Percentiles rank a stretch among this genome's conserved stretches.
These are phyloP conservation scores for Eragrostis tef DNA, from an alignment of 202 grass and related monocot genomes.

Conservation along the genomic window DNA sequence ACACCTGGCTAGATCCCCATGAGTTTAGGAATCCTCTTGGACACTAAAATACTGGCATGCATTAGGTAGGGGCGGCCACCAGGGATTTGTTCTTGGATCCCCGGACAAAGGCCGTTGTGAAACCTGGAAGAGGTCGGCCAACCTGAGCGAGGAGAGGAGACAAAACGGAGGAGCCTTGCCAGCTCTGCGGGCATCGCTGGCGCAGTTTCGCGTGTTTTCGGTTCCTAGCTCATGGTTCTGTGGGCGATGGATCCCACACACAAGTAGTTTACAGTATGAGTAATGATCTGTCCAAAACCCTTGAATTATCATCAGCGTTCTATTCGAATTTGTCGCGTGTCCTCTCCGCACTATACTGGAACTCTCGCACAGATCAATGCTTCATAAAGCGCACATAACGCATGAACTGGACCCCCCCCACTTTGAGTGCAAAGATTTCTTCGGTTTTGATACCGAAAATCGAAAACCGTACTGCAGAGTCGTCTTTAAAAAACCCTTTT, in stretches of 20 bases:
- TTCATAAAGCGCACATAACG: too few species aligned
- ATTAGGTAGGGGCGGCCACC: not conserved
- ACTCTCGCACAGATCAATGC: too few species aligned
- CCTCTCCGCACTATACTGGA: not conserved
- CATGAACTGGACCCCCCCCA: too few species aligned
- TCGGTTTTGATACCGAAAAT: too few species aligned
- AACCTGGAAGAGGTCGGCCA: constrained; percentile 16
- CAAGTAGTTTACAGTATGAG: not conserved
- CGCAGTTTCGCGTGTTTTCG: constrained; percentile 21
- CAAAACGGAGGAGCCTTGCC: constrained; percentile 5
- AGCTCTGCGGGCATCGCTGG: constrained; percentile 27
- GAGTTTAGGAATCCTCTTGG: too few species aligned
- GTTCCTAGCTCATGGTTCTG: not conserved
- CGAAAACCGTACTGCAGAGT: too few species aligned
- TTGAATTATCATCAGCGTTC: not conserved
- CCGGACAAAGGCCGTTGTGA: constrained; percentile 3
- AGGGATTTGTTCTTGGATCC: not conserved
- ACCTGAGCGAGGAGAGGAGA: constrained; percentile 26
- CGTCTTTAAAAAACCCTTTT: too few species aligned
- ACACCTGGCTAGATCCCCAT: constrained; percentile 10
- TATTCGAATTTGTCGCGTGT: not conserved
- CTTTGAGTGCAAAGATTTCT: too few species aligned
- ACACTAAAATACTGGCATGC: too few species aligned
- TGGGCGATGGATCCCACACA: not conserved
- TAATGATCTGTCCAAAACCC: not conserved